Conservation (phyloP, 768 basidiomycete species). For the Cyclocybe aegerita region DNA sequence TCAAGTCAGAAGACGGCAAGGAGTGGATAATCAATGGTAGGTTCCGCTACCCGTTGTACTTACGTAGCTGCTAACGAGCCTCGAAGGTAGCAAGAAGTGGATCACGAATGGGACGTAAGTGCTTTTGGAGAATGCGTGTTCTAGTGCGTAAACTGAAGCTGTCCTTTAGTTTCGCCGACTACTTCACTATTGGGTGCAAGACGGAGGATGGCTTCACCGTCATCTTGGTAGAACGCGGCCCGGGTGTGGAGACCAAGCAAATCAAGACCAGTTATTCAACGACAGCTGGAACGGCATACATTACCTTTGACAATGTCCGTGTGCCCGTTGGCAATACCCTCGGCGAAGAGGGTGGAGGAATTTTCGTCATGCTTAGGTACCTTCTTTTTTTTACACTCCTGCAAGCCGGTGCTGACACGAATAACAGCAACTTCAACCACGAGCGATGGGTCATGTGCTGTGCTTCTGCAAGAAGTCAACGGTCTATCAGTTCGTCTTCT, state of each 20-base stretch:
- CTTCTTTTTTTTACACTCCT: neutral
- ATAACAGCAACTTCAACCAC: constrained; percentile 83
- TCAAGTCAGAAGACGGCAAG: constrained; percentile 79
- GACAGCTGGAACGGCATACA: constrained; percentile 81
- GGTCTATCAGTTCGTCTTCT: constrained; percentile 25
- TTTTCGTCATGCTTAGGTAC: constrained; percentile 35
- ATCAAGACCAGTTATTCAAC: constrained; percentile 78
- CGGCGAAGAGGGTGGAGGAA: constrained; percentile 46
- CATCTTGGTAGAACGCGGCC: constrained; percentile 64
- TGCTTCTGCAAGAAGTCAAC: constrained; percentile 56
- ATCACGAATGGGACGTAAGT: constrained; percentile 74
- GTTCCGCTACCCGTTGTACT: neutral
- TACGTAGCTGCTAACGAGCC: neutral
- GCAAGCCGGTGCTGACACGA: neutral
- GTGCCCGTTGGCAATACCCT: constrained; percentile 89
- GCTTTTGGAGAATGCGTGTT: constrained; percentile 6
- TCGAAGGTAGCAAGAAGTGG: constrained; percentile 40
- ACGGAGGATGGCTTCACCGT: constrained; percentile 77
- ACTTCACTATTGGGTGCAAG: constrained; percentile 74
- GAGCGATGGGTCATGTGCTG: constrained; percentile 93
- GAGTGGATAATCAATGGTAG: constrained; percentile 78
- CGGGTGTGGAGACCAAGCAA: constrained; percentile 71
- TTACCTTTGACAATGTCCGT: constrained; percentile 81
- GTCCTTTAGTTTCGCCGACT: constrained; percentile 42
- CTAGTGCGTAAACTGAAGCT: neutral